phyloP scores from a whole-genome alignment of 2,329 filamentous ascomycete species.

The Claviceps purpurea region DNA sequence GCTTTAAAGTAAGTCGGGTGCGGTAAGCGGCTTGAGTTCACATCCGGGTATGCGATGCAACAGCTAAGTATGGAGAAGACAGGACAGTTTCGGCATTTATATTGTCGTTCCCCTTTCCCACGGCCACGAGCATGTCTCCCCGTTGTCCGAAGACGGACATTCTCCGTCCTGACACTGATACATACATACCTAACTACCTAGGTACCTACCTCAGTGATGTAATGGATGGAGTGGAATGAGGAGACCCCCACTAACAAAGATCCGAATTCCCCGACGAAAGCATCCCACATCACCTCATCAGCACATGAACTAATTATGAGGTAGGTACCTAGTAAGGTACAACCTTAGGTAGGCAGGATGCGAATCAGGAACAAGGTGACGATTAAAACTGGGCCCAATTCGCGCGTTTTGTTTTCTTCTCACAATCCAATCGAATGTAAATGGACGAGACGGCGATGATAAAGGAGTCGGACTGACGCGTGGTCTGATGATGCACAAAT shows the following conservation, averaged over 20 bases:
- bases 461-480: no score
- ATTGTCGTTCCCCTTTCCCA: no score
- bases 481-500: neutral
- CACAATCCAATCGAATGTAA: neutral
- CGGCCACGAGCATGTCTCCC: neutral
- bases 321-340: no score
- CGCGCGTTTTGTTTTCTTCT: no score
- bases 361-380: neutral
- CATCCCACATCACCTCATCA: neutral
- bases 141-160: neutral
- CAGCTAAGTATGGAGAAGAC: no score
- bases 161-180: neutral
- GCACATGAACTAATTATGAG: neutral
- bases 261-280: neutral
- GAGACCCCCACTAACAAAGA: neutral
- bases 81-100: neutral
- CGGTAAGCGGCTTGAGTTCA: neutral
- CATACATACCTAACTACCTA: no score
- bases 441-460: neutral
- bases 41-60: neutral
- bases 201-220: constrained; percentile 4
- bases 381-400: neutral
- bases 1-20: neutral
- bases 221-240: constrained; percentile 2
- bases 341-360: no score